Percentiles rank a stretch among this genome's conserved stretches.
phyloP scores from a whole-genome alignment of 1,284 basidiomycete genomes.

The Psilocybe mexicana region DNA sequence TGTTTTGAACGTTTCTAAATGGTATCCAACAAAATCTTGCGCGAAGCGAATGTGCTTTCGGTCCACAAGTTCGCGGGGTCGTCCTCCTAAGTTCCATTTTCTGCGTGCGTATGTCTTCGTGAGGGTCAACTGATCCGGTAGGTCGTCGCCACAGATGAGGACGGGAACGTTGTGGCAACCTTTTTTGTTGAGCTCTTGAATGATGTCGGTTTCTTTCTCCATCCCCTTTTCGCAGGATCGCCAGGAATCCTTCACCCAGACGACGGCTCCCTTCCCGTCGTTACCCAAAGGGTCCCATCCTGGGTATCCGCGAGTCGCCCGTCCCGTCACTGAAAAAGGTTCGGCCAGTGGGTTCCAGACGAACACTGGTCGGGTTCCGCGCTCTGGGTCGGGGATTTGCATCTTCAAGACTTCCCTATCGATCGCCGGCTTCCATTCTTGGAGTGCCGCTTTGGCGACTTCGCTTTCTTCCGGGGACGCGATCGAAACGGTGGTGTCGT shows the following conservation, averaged over 20 bases:
- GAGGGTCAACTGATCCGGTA: conserved; percentile 15
- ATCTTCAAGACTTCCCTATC: conserved; percentile 1
- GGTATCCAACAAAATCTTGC: background rate
- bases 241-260: conserved; percentile 30
- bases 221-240: conserved; percentile 13
- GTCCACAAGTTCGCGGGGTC: background rate
- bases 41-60: conserved; percentile 7
- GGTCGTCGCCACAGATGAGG: conserved; percentile 21
- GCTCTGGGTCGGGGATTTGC: background rate
- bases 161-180: conserved; percentile 20
- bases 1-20: conserved; percentile 12
- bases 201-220: conserved; percentile 22
- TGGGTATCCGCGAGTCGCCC: conserved; percentile 1
- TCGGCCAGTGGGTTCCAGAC: background rate
- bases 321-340: background rate
- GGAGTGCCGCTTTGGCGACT: background rate
- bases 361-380: background rate
- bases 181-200: conserved; percentile 16
- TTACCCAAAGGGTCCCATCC: conserved; percentile 19
- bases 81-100: conserved; percentile 14
- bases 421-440: background rate
- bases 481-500: conserved; percentile 21
- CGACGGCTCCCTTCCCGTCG: background rate
- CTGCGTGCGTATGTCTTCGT: conserved; percentile 4
- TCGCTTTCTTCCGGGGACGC: background rate